A percentile compares a stretch with the other conserved stretches of the same genome.
phyloP scores from a whole-genome alignment of 2,329 filamentous ascomycete species.

The Fusarium chlamydosporum region DNA sequence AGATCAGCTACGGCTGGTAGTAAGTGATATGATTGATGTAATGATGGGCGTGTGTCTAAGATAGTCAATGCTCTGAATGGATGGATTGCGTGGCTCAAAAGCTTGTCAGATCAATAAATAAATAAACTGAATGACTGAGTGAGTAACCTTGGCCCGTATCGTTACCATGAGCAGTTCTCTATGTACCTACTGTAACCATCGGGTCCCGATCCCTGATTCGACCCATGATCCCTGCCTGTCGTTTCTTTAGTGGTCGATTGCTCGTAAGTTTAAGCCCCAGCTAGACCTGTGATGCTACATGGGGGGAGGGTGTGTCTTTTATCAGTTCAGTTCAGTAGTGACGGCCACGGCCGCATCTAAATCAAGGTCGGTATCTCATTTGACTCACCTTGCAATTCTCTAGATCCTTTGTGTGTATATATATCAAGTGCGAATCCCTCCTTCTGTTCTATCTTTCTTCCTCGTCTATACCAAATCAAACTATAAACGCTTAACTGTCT shows the following conservation, averaged over 20 bases:
- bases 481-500: slow-evolving; percentile 25
- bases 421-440: slow-evolving; percentile 22
- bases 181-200: slow-evolving; percentile 30
- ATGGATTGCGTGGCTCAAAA: slow-evolving; percentile 12
- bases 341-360: slow-evolving; percentile 27
- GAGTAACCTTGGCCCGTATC: not conserved
- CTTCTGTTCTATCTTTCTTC: slow-evolving; percentile 11
- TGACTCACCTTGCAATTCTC: slow-evolving; percentile 21
- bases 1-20: not conserved
- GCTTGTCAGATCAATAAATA: slow-evolving; percentile 9
- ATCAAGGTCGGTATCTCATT: slow-evolving; percentile 22
- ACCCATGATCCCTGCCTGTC: slow-evolving; percentile 26
- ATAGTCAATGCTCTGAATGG: not conserved
- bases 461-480: slow-evolving; percentile 18
- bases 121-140: not conserved
- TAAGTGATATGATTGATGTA: slow-evolving; percentile 17
- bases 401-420: slow-evolving; percentile 33
- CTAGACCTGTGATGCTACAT: not conserved
- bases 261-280: slow-evolving; percentile 31
- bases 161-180: slow-evolving; percentile 14
- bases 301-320: slow-evolving; percentile 32
- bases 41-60: slow-evolving; percentile 17
- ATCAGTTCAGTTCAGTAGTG: slow-evolving; percentile 1
- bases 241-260: slow-evolving; percentile 16
- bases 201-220: slow-evolving; percentile 42